These are phyloP conservation scores for Neopestalotiopsis clavispora DNA, from an alignment of 2,329 filamentous ascomycete species.

Conservation along the genomic window DNA sequence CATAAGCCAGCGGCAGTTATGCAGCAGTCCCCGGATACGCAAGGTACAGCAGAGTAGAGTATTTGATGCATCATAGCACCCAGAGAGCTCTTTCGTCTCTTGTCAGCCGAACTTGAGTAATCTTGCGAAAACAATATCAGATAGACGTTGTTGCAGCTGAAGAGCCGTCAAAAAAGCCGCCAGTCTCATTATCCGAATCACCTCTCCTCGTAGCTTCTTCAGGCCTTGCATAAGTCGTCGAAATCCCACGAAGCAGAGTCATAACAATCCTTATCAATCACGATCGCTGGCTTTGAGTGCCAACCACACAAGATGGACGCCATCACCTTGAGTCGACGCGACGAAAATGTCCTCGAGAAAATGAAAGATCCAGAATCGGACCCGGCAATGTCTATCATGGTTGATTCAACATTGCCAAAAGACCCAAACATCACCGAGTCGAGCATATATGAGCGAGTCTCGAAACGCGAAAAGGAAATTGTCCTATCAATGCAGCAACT, in stretches of 20 bases:
- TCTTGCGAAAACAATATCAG: background rate
- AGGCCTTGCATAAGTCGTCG: background rate
- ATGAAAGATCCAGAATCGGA: conserved; percentile 71
- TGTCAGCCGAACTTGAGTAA: background rate
- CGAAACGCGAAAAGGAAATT: conserved; percentile 56
- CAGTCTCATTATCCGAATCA: background rate
- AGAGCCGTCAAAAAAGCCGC: background rate
- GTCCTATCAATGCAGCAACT: conserved; percentile 58
- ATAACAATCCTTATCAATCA: background rate
- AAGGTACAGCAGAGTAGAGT: background rate
- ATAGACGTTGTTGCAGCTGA: background rate
- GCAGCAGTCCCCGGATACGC: background rate
- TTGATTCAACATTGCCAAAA: conserved; percentile 59
- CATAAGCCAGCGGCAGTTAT: conserved; percentile 2
- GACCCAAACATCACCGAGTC: conserved; percentile 62
- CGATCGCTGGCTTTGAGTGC: background rate
- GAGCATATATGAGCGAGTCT: conserved; percentile 55
- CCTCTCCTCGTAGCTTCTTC: background rate
- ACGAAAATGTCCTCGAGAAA: conserved; percentile 67
- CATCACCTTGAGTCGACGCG: conserved; percentile 57
- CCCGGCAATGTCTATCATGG: conserved; percentile 56
- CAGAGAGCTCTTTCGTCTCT: background rate
- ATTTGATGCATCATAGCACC: background rate
- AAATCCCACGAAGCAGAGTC: background rate
- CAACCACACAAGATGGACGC: conserved; percentile 18